Base-by-base conservation (phyloP, 768 basidiomycete species). In the Holtermanniella nyarrowii region DNA sequence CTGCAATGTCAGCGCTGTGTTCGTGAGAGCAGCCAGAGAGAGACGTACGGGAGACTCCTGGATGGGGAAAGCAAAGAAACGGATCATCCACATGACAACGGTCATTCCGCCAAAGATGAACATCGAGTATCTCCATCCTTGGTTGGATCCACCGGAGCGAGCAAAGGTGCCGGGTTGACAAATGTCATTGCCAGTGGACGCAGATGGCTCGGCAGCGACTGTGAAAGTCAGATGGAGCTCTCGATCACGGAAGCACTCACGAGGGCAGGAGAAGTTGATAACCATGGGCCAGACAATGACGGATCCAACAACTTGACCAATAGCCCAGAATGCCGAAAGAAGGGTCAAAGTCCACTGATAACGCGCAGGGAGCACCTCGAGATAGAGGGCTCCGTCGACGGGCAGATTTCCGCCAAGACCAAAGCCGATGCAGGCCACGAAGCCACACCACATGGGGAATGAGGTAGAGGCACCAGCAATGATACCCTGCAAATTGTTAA, bases 291-390 rank as follows among this genome's bases (percentile, higher is more conserved):
- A 85, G 2, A 83, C 81, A 53, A 85, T 73, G 77, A 82, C 50
- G 50, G 73, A 76, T 18, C 78, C 81, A 42, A 82, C 65, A 0
- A 85, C 76, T 63, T 85, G 84, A 2, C 84, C 83, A 26, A 86
- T 74, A 10, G 82, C 80, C 85, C 85, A 86, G 82, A 82, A 86
- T 22, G 85, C 78, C 0, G 83, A 83, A n/a, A 86, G 75, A 7
- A 85, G 72, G 0, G 84, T 85, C 39, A 86, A 73, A 2, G 86
- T 74, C 58, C 83, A 85, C 60, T 87, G 85, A 54, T 86, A 81
- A 0, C 79, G 78, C 1, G 78, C 78, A 0, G 85, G 85, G 0
- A 83, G 63, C 59, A 83, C 84, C 59, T 86, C 84, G 3, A 86
- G 74, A 69, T 85, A 86, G 18, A 85, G 77, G 0, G 84, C 80